These are phyloP conservation scores for Ceratocystiopsis minuta DNA, from an alignment of 2,329 filamentous ascomycete genomes.

Conservation along the genomic window DNA sequence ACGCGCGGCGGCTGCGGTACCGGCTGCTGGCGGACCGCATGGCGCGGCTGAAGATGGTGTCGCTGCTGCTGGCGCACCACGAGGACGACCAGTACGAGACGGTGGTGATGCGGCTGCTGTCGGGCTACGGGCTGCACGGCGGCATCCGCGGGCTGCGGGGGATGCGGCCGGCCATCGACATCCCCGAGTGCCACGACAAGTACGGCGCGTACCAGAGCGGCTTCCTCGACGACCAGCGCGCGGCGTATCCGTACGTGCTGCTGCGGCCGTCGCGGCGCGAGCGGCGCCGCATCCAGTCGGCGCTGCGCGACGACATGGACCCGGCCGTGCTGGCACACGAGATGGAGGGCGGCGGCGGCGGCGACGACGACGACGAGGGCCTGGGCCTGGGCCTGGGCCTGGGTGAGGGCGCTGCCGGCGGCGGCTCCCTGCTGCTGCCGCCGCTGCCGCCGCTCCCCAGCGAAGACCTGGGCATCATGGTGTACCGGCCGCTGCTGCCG, in stretches of 20 bases:
- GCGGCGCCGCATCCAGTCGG: slow-evolving; percentile 10
- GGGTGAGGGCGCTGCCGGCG: slow-evolving; percentile 6
- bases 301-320: slow-evolving; percentile 13
- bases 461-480: slow-evolving; percentile 47
- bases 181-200: slow-evolving; percentile 71
- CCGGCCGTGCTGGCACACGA: slow-evolving; percentile 6
- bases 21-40: slow-evolving; percentile 48
- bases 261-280: slow-evolving; percentile 13
- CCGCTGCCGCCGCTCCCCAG: slow-evolving; percentile 13
- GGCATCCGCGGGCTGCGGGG: slow-evolving; percentile 51
- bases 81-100: slow-evolving; percentile 85
- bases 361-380: not conserved
- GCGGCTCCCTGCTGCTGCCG: slow-evolving; percentile 1
- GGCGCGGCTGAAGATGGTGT: slow-evolving; percentile 27
- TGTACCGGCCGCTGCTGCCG: slow-evolving; percentile 51
- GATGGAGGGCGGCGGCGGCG: not conserved
- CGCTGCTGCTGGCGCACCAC: slow-evolving; percentile 70
- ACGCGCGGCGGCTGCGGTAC: slow-evolving; percentile 59
- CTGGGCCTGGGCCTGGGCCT: not conserved
- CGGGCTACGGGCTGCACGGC: slow-evolving; percentile 48
- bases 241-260: slow-evolving; percentile 19
- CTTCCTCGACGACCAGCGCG: slow-evolving; percentile 27
- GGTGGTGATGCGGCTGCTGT: slow-evolving; percentile 57
- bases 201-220: slow-evolving; percentile 55
- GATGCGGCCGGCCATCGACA: slow-evolving; percentile 44